Conservation (phyloP, 176 grass and related monocot species). For the Cymbopogon citratus region DNA sequence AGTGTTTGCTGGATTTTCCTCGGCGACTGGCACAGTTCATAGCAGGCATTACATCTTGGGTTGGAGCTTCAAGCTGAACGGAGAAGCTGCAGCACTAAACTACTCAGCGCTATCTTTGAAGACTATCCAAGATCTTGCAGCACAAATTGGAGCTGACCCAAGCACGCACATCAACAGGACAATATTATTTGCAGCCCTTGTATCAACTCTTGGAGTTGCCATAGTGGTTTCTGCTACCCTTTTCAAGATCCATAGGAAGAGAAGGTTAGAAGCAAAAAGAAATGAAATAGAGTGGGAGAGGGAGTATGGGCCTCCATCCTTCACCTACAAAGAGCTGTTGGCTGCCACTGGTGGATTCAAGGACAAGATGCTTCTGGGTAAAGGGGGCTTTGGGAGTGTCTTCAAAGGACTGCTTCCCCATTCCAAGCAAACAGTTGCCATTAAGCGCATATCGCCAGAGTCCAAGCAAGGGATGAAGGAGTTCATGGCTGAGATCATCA, state of each 20-base stretch:
- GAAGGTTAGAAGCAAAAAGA: not conserved
- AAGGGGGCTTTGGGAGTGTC: too few species aligned
- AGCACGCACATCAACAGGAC: too few species aligned
- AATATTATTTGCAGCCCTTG: too few species aligned
- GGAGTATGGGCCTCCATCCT: too few species aligned
- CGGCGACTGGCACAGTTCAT: not conserved
- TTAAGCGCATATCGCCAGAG: too few species aligned
- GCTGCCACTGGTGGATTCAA: too few species aligned
- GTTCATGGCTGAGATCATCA: not conserved
- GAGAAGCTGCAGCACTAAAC: conserved; percentile 16
- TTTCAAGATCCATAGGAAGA: not conserved
- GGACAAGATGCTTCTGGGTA: too few species aligned
- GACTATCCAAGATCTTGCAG: not conserved
- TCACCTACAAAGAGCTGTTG: too few species aligned
- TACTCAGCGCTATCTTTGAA: not conserved
- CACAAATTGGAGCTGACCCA: not conserved
- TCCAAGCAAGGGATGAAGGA: too few species aligned
- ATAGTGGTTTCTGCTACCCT: not conserved
- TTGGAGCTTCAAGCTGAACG: conserved; percentile 44
- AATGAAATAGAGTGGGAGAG: not conserved
- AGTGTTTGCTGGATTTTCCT: conserved; percentile 16
- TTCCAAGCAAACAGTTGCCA: too few species aligned
- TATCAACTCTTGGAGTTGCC: not conserved
- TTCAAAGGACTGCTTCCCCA: too few species aligned
- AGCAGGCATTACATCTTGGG: conserved; percentile 25